Base-by-base conservation (phyloP, 345 rosid genomes). In the Crucihimalaya himalaica region DNA sequence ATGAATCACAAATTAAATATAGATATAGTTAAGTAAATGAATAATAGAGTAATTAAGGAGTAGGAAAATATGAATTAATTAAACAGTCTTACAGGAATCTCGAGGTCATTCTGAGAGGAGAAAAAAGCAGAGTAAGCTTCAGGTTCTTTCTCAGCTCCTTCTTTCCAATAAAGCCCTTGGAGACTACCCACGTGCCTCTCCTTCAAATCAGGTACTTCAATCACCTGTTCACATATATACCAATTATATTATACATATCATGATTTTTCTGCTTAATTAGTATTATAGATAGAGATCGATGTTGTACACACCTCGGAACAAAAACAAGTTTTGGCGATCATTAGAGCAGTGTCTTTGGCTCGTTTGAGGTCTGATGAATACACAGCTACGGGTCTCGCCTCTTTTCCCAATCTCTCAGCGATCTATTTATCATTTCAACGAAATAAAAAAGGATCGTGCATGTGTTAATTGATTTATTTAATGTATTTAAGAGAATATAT, bases 111-210 rank as follows among this genome's bases (percentile, higher is more conserved):
- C 67, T 78, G 68, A 32, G 77, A 34, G 72, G 81, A 78, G 63
- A 78, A 78, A 28, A 78, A 78, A 8, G 78, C 81, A 66, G 73
- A 20, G 46, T 78, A 78, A 60, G 81, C 81, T 72, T 78, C 69
- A 66, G 81, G 81, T 46, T 72, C 78, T 66, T 72, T 72, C 59
- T 72, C 81, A 43, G 67, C 69, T 58, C 78, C 81, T 8, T 78
- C 78, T 52, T 31, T 78, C 81, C 81, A 78, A 20, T 64, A 78
- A 19, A 78, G 46, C 12, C 81, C 81, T 72, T 78, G 78, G 16
- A 78, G 76, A 23, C 45, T 72, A 9, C 81, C 81, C 28, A 78
- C 81, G 42, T 78, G 73, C 27, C 81, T 66, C 65, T 78, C 81
- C 65, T 78, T 78, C n/a, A 78, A 53, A 1, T 78, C 78, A 20